A percentile compares a stretch with the other conserved stretches of the same genome.
phyloP scores from a whole-genome alignment of 2,329 filamentous ascomycete genomes.

The Dendrostoma leiphaemia region DNA sequence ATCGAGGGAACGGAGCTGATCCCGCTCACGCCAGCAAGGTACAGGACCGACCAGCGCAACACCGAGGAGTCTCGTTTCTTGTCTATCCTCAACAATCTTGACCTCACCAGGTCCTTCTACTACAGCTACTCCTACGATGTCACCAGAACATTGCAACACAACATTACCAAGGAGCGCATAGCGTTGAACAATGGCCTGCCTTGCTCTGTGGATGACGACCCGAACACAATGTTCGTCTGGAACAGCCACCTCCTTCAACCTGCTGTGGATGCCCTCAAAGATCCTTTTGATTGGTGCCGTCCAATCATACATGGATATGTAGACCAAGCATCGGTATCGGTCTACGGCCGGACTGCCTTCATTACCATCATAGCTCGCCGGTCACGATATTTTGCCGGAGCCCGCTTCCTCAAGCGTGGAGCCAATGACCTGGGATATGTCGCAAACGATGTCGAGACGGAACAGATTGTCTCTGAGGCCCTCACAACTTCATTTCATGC shows the following conservation, averaged over 20 bases:
- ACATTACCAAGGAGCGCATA: slow-evolving; percentile 77
- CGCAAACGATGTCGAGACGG: slow-evolving; percentile 97
- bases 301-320: slow-evolving; percentile 96
- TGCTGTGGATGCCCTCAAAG: slow-evolving; percentile 65
- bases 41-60: slow-evolving; percentile 74
- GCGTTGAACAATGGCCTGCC: slow-evolving; percentile 64
- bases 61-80: slow-evolving; percentile 88
- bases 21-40: slow-evolving; percentile 74
- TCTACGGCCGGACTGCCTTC: slow-evolving; percentile 86
- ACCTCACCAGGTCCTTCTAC: slow-evolving; percentile 89
- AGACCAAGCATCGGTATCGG: slow-evolving; percentile 79
- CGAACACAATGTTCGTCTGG: slow-evolving; percentile 98
- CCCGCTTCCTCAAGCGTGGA: slow-evolving; percentile 89
- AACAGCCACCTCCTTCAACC: slow-evolving; percentile 86
- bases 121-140: slow-evolving; percentile 99
- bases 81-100: slow-evolving; percentile 84
- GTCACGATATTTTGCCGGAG: slow-evolving; percentile 91
- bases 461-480: slow-evolving; percentile 95
- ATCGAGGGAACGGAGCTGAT: slow-evolving; percentile 92
- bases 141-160: slow-evolving; percentile 86
- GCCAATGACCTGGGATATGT: slow-evolving; percentile 94
- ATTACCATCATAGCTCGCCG: slow-evolving; percentile 91
- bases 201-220: slow-evolving; percentile 60
- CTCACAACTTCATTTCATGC: slow-evolving; percentile 94
- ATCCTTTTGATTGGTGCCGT: slow-evolving; percentile 92